These are phyloP conservation scores for Pichia sp. DNA, from an alignment of 1,139 yeast species.

Conservation along the genomic window DNA sequence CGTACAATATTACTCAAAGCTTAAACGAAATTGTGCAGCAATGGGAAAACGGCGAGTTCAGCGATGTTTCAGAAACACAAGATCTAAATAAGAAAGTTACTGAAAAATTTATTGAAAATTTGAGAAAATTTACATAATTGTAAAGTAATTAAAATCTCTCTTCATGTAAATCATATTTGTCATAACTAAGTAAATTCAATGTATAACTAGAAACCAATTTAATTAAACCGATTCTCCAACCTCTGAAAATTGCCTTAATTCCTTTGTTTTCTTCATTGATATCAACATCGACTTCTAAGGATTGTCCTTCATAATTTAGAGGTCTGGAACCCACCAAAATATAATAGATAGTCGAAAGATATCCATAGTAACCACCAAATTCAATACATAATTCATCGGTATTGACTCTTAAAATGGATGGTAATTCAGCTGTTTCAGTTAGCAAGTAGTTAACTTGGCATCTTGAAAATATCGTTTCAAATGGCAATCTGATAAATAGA, in stretches of 20 bases:
- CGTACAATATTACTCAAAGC: slow-evolving; percentile 61
- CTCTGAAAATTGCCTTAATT: slow-evolving; percentile 59
- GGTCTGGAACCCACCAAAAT: slow-evolving; percentile 32
- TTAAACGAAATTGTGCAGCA: slow-evolving; percentile 39
- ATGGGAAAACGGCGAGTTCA: slow-evolving; percentile 16
- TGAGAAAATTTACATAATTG: no score
- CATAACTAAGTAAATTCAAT: slow-evolving; percentile 51
- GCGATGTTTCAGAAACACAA: no score
- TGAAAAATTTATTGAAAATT: slow-evolving; percentile 37
- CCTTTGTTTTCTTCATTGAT: slow-evolving; percentile 33
- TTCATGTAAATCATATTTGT: slow-evolving; percentile 36
- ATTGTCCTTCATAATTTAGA: slow-evolving; percentile 19
- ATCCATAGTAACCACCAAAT: slow-evolving; percentile 44
- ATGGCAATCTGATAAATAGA: slow-evolving; percentile 70
- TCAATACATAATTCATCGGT: slow-evolving; percentile 45
- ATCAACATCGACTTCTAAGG: slow-evolving; percentile 20
- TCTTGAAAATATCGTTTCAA: slow-evolving; percentile 78
- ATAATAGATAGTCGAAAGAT: slow-evolving; percentile 42
- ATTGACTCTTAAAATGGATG: slow-evolving; percentile 24
- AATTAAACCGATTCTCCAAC: slow-evolving; percentile 83
- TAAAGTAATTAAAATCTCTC: slow-evolving; percentile 27
- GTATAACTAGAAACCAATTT: slow-evolving; percentile 85
- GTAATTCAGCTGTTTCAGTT: slow-evolving; percentile 21
- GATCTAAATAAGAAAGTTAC: no score
- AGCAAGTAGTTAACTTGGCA: slow-evolving; percentile 68